Base-by-base conservation (phyloP, 2,329 filamentous ascomycete genomes). In the Claviceps monticola region DNA sequence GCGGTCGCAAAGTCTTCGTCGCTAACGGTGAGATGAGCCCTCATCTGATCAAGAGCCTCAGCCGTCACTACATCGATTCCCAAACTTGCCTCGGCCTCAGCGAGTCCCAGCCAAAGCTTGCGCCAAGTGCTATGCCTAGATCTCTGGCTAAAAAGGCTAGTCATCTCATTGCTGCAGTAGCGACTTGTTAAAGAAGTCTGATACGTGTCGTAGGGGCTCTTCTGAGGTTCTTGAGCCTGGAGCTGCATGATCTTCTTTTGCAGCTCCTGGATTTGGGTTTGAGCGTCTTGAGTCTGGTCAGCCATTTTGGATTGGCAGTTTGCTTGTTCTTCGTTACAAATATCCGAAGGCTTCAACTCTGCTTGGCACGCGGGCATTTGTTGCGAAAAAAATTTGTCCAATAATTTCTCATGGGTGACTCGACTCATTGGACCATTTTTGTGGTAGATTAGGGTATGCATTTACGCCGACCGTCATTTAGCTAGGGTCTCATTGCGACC, bases 51-150 rank as follows among this genome's bases (percentile, higher is more conserved):
- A 50, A 96, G 73, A 8, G 89, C 89, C 61, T 91, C 80, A 19
- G 76, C 67, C 14, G 79, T 82, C 63, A 95, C 90, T 45, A 70
- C 64, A 8, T 78, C 71, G 46, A 95, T 78, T 2, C 88, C 88
- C 2, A 95, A 77, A 66, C 90, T 84, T 66, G 82, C 83, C 73
- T 95, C 84, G 9, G 78, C 75, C 73, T 95, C 84, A 23, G 89
- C 89, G 11, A 95, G 83, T 69, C 77, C 82, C 45, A 91, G 72
- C 90, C 90, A 96, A 17, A 95, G 79, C 65, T 86, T 77, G 57
- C 89, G 81, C 88, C 88, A 94, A 51, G 82, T 88, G 43, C 80
- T 83, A 66, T 83, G 81, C 34, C 88, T 78, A 51, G 80, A 83
- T 44, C 88, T 80, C 54, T 83, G 80, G 59, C 82, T 84, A 74